A percentile compares a stretch with the other conserved stretches of the same genome.
These are phyloP conservation scores for Steccherinum ochraceum DNA, from an alignment of 768 basidiomycete genomes.

Conservation along the genomic window DNA sequence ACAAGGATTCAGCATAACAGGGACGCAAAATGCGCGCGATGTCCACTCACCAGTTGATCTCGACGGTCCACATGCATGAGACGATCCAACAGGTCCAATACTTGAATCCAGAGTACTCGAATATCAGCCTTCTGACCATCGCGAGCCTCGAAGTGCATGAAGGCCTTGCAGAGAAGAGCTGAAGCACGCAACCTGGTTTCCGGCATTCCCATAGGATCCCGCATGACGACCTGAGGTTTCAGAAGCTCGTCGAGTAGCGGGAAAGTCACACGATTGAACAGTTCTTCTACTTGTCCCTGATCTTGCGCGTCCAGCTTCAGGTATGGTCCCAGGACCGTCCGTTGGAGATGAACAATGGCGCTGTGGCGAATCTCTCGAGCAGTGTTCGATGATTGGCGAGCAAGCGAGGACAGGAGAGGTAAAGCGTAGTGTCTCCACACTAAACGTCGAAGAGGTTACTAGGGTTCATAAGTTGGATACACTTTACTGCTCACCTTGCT, in stretches of 20 bases:
- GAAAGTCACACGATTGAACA: constrained; percentile 87
- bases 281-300: constrained; percentile 62
- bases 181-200: constrained; percentile 87
- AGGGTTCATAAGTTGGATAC: constrained; percentile 6
- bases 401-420: constrained; percentile 66
- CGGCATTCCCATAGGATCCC: constrained; percentile 82
- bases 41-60: constrained; percentile 81
- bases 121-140: constrained; percentile 61
- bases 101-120: constrained; percentile 77
- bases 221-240: constrained; percentile 70
- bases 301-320: constrained; percentile 53
- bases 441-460: constrained; percentile 16
- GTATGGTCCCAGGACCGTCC: constrained; percentile 75
- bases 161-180: constrained; percentile 89
- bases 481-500: neutral
- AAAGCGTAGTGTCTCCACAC: constrained; percentile 78
- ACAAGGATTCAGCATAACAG: neutral
- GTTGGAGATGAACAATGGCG: constrained; percentile 40
- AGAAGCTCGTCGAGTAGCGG: constrained; percentile 89
- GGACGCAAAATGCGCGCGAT: too few relatives aligned
- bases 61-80: constrained; percentile 81
- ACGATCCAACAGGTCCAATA: constrained; percentile 83
- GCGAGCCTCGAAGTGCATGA: constrained; percentile 87
- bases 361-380: constrained; percentile 77
- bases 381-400: constrained; percentile 77